Evolutionary conservation across 179 eudicot genomes (phyloP).

Genomic region (Beta corolliflora): DNA sequence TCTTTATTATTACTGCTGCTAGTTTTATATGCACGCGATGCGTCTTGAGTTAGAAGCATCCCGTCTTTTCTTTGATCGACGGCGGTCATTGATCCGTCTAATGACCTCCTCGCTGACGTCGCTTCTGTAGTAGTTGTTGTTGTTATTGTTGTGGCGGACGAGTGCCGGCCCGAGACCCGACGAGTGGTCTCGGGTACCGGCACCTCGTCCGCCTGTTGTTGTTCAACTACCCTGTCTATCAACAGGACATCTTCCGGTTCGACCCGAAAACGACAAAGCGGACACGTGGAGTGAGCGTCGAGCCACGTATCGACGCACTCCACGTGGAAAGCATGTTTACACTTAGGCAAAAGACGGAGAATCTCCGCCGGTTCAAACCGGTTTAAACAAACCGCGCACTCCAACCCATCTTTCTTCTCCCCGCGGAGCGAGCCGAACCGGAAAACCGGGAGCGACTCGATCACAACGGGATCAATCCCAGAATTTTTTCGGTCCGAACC

Average conservation of each 20-base stretch:
- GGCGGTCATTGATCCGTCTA: conserved; percentile 38
- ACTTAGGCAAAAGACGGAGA: conserved; percentile 66
- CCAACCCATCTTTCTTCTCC: conserved; percentile 71
- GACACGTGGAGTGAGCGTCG: conserved; percentile 82
- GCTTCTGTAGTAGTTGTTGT: neutral
- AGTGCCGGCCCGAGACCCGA: conserved; percentile 70
- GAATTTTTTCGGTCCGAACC: conserved; percentile 44
- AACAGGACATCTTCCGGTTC: conserved; percentile 81
- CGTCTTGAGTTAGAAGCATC: conserved; percentile 25
- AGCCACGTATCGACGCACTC: conserved; percentile 93
- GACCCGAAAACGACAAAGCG: conserved; percentile 75
- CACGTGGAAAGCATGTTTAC: conserved; percentile 85
- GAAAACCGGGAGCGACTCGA: conserved; percentile 67
- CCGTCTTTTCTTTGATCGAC: conserved; percentile 57
- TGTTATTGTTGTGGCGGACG: conserved; percentile 62
- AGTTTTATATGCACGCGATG: no score
- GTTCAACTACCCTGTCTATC: conserved; percentile 18
- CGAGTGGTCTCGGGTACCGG: conserved; percentile 27
- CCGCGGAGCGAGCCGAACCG: conserved; percentile 63
- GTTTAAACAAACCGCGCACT: conserved; percentile 78
- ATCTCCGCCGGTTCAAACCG: conserved; percentile 65
- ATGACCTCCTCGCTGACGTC: conserved; percentile 43
- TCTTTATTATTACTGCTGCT: neutral
- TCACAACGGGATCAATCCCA: conserved; percentile 60
- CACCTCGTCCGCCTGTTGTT: conserved; percentile 13